Conservation (phyloP, 2,329 filamentous ascomycete genomes). For the Xylaria digitata region DNA sequence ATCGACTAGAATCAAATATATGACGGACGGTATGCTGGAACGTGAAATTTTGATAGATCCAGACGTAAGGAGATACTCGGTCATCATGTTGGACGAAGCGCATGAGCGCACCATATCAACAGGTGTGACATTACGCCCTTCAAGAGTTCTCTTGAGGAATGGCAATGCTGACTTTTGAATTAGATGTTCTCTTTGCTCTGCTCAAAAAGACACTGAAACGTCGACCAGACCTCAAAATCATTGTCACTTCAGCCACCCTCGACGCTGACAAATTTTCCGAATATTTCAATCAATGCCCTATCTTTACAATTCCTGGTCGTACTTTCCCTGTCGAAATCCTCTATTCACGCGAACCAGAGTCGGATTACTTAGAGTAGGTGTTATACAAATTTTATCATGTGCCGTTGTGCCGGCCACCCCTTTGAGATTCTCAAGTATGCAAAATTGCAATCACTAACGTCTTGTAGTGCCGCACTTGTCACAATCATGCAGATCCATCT, state of each 20-base stretch:
- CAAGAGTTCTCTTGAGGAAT: background rate
- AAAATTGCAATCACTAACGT: constrained; percentile 22
- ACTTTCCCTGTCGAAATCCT: constrained; percentile 97
- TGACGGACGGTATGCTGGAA: constrained; percentile 99
- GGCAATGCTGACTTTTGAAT: constrained; percentile 4
- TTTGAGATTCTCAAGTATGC: background rate
- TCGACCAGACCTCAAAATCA: constrained; percentile 88
- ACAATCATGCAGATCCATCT: constrained; percentile 99
- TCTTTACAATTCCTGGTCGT: constrained; percentile 94
- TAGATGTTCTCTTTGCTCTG: constrained; percentile 90
- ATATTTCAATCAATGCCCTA: constrained; percentile 96
- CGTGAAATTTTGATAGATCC: constrained; percentile 94
- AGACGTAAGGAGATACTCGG: constrained; percentile 87
- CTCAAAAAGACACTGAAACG: constrained; percentile 92
- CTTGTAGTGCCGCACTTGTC: constrained; percentile 75
- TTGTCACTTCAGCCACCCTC: constrained; percentile 95
- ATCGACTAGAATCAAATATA: constrained; percentile 96
- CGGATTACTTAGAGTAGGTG: constrained; percentile 82
- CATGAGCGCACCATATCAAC: constrained; percentile 98
- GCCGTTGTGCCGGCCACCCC: background rate
- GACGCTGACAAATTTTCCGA: constrained; percentile 97
- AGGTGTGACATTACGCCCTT: constrained; percentile 10
- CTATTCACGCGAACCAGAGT: constrained; percentile 94
- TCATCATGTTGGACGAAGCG: constrained; percentile 98
- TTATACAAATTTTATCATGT: background rate